Conservation (phyloP, 108 stramenopile genomes). For the Conticribra guillardii region DNA sequence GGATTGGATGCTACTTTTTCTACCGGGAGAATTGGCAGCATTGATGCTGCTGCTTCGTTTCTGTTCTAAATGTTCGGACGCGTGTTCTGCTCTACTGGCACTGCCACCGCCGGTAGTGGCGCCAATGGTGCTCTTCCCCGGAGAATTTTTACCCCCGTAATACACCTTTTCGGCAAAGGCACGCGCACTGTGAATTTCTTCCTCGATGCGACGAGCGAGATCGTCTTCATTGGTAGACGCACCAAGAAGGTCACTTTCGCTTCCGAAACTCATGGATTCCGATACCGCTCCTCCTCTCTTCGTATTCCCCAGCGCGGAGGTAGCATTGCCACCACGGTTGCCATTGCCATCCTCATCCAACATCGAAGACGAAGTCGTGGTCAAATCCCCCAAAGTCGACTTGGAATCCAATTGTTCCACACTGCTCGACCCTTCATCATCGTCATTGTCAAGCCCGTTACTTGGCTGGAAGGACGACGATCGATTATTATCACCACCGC, state of each 20-base stretch:
- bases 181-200: slow-evolving; percentile 41
- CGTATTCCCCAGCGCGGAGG: neutral
- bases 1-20: neutral
- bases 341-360: neutral
- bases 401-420: neutral
- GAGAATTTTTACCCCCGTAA: slow-evolving; percentile 11
- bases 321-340: neutral
- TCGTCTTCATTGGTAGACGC: slow-evolving; percentile 18
- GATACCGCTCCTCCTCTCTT: neutral
- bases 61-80: neutral
- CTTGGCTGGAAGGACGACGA: neutral
- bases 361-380: neutral
- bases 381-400: neutral
- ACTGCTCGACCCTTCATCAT: neutral
- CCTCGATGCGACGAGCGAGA: slow-evolving; percentile 38
- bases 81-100: neutral
- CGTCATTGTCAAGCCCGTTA: slow-evolving; percentile 1
- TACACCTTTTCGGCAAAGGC: slow-evolving; percentile 42
- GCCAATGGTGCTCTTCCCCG: too few species aligned
- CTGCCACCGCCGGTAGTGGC: neutral
- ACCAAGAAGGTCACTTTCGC: neutral
- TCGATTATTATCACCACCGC: slow-evolving; percentile 7
- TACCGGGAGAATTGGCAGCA: neutral
- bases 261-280: neutral
- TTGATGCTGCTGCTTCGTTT: neutral